Conservation (phyloP, 768 basidiomycete species). For the Termitomyces sp. region DNA sequence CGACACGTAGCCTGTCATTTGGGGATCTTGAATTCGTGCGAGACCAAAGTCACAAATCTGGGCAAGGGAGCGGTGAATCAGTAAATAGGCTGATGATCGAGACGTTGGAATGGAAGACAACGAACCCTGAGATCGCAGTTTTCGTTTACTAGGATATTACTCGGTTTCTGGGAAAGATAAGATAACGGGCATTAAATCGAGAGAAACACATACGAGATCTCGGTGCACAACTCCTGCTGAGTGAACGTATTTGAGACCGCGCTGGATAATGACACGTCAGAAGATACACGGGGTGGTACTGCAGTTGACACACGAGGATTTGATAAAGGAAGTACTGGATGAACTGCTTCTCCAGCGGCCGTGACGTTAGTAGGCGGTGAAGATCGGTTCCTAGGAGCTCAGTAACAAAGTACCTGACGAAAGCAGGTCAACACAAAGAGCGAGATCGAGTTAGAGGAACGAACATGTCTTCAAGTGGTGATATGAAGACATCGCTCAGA, state of each 20-base stretch:
- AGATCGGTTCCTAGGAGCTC: constrained; percentile 98
- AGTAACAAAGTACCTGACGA: constrained; percentile 91
- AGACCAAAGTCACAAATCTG: constrained; percentile 99
- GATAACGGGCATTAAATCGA: not conserved
- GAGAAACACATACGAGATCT: constrained; percentile 66
- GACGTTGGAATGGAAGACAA: not conserved
- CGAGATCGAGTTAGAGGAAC: constrained; percentile 23
- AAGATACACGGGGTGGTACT: not conserved
- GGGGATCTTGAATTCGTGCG: constrained; percentile 97
- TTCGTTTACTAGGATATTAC: constrained; percentile 99
- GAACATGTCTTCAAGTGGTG: constrained; percentile 96
- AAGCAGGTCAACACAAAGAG: constrained; percentile 3
- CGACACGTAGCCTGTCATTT: constrained; percentile 99
- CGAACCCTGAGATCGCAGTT: constrained; percentile 96
- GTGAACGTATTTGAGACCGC: constrained; percentile 98
- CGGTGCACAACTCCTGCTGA: constrained; percentile 99
- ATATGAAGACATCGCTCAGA: constrained; percentile 98
- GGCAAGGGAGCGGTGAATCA: not conserved
- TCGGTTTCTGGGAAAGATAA: constrained; percentile 77
- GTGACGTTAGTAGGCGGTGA: constrained; percentile 92
- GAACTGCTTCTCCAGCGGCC: constrained; percentile 98
- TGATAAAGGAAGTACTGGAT: constrained; percentile 99
- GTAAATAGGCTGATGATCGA: not conserved
- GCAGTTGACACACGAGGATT: constrained; percentile 67
- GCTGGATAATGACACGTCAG: constrained; percentile 39